phyloP scores from a whole-genome alignment of 2,329 filamentous ascomycete species.

The Paramyrothecium roridum region DNA sequence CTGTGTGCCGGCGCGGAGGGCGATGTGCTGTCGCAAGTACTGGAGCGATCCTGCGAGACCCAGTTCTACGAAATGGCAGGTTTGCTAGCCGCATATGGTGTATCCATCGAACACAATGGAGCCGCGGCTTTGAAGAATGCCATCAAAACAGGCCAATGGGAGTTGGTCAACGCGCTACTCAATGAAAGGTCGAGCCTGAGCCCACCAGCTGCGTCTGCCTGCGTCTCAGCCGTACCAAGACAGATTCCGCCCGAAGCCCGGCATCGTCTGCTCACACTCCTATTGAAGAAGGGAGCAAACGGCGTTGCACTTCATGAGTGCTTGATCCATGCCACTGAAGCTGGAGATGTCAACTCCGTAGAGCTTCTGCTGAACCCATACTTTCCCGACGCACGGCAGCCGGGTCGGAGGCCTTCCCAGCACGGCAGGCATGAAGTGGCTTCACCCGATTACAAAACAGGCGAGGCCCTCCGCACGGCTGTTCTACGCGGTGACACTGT shows the following conservation, averaged over 20 bases:
- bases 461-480: constrained; percentile 47
- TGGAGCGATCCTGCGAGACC: constrained; percentile 44
- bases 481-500: constrained; percentile 40
- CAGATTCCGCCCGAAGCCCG: constrained; percentile 43
- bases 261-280: constrained; percentile 36
- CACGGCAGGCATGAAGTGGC: constrained; percentile 39
- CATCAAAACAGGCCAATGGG: constrained; percentile 39
- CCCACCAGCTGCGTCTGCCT: constrained; percentile 44
- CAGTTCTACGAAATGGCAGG: constrained; percentile 53
- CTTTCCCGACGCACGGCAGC: constrained; percentile 33
- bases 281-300: constrained; percentile 49
- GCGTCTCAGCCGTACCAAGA: constrained; percentile 46
- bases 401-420: constrained; percentile 29
- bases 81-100: constrained; percentile 50
- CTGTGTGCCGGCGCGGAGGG: constrained; percentile 57
- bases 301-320: constrained; percentile 45
- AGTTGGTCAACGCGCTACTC: constrained; percentile 45
- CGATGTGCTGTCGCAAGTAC: constrained; percentile 42
- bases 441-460: constrained; percentile 49
- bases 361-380: constrained; percentile 47
- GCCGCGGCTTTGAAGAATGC: constrained; percentile 46
- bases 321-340: constrained; percentile 46
- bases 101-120: constrained; percentile 52
- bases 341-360: constrained; percentile 43
- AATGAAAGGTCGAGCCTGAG: constrained; percentile 39